Evolutionary conservation across 1,284 basidiomycete genomes (phyloP).

Genomic region (Cutaneotrichosporon sp.): DNA sequence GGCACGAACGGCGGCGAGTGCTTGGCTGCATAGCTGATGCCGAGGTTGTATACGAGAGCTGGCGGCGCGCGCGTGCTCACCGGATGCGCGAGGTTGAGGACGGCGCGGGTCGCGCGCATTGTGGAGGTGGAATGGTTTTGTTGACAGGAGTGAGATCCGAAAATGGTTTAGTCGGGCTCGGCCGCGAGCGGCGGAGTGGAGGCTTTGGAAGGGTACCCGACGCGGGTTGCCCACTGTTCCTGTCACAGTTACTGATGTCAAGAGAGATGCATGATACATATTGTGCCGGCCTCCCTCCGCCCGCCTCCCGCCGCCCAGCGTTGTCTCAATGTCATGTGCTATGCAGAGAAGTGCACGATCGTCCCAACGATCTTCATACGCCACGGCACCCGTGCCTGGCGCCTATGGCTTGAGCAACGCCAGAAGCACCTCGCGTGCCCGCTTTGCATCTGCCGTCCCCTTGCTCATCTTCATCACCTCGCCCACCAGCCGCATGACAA

Average conservation of each 20-base stretch:
- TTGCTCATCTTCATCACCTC: conserved; percentile 80
- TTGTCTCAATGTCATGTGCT: background rate
- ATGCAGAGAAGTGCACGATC: no score
- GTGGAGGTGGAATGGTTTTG: background rate
- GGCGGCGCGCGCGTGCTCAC: conserved; percentile 21
- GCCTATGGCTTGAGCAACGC: conserved; percentile 23
- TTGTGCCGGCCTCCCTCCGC: background rate
- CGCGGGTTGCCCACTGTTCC: background rate
- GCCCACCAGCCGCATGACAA: conserved; percentile 83
- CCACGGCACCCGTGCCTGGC: background rate
- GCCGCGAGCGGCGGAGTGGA: background rate
- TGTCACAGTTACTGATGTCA: background rate
- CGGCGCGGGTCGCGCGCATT: conserved; percentile 19
- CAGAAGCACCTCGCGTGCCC: conserved; percentile 47
- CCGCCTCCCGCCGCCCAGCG: background rate
- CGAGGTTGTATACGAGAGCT: conserved; percentile 44
- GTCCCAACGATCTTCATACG: background rate
- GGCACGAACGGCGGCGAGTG: conserved; percentile 49
- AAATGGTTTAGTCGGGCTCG: background rate
- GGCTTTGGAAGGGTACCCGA: background rate
- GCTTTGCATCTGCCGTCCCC: conserved; percentile 68
- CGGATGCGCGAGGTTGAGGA: conserved; percentile 21
- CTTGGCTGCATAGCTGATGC: conserved; percentile 51
- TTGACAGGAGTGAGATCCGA: background rate
- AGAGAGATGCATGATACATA: background rate